Evolutionary conservation across 2,329 filamentous ascomycete species (phyloP), one percentile per base, ranked within the genome.

Genomic region (Penicillium thymicola): DNA sequence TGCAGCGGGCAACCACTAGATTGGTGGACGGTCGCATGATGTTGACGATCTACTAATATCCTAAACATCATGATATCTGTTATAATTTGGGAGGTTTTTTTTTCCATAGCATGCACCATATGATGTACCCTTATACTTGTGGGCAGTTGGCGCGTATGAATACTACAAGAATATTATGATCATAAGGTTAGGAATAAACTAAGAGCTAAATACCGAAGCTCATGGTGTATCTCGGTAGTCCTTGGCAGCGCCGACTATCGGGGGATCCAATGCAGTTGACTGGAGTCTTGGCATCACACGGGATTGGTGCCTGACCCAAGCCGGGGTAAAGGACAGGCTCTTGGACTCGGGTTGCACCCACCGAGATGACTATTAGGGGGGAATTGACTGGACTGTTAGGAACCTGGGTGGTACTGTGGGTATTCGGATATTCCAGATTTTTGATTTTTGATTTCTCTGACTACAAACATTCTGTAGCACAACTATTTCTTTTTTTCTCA

Each of bases 301-400:
- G 53, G 32, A 52, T 51, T 52, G 40, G 54, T 55, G 30, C 46
- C 52, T 55, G 40, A 55, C 14, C 46, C 43, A 51, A 44, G 16
- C 38, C 44, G 44, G 37, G 44, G 46, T 11, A 42, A 48, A 34
- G 38, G 21, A 34, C 23, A 32, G 23, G 18, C 38, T 43, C 37
- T 55, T 25, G 38, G 23, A 27, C 5, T 48, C 25, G 41, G 50
- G 32, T 52, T 34, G 50, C 41, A 37, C 36, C 43, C 43, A 36
- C 43, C 5, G 14, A 13, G 43, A 48, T 54, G 52, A 54, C 28
- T 41, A 54, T 50, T 55, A n/a, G 23, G 13, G 4, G 37, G 5
- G 13, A 14, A 42, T 21, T 42, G n/a, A 55, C 38, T 55, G 44
- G 43, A 28, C 25, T 10, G 4, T 18, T 11, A 13, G n/a, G 23